Evolutionary conservation across 352 stramenopile genomes (phyloP).

Genomic region (Globisporangium echinulatum): DNA sequence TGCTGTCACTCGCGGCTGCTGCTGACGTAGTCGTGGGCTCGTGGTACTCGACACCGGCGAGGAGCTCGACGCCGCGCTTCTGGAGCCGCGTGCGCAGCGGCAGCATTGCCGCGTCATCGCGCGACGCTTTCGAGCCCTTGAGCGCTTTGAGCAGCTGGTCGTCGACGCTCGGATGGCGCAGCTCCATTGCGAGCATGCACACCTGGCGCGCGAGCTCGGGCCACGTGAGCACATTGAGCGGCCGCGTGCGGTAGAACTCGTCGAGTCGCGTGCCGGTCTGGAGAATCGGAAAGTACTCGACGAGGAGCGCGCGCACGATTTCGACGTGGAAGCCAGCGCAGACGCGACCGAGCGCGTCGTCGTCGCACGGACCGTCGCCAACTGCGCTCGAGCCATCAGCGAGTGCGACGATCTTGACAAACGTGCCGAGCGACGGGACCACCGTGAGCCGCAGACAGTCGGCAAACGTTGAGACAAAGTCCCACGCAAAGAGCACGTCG

Average conservation of each 20-base stretch:
- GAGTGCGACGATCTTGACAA: slow-evolving; percentile 45
- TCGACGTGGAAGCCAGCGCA: slow-evolving; percentile 49
- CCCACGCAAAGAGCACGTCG: slow-evolving; percentile 73
- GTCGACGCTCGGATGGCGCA: slow-evolving; percentile 58
- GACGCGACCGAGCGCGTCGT: slow-evolving; percentile 34
- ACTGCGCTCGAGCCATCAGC: slow-evolving; percentile 38
- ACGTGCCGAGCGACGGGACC: slow-evolving; percentile 43
- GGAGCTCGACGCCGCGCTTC: slow-evolving; percentile 35
- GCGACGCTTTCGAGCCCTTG: slow-evolving; percentile 66
- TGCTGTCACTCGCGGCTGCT: not conserved
- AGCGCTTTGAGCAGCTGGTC: slow-evolving; percentile 71
- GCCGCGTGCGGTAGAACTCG: slow-evolving; percentile 65
- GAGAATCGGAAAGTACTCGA: slow-evolving; percentile 62
- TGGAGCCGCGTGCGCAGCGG: slow-evolving; percentile 38
- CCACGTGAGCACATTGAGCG: slow-evolving; percentile 75
- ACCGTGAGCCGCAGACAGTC: slow-evolving; percentile 46
- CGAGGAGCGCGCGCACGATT: slow-evolving; percentile 41
- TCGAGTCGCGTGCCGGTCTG: slow-evolving; percentile 65
- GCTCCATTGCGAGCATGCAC: slow-evolving; percentile 66
- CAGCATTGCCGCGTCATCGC: slow-evolving; percentile 55
- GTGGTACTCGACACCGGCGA: slow-evolving; percentile 48
- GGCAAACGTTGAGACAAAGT: slow-evolving; percentile 69
- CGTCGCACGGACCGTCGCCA: slow-evolving; percentile 41
- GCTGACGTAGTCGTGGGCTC: slow-evolving; percentile 13
- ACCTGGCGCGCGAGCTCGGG: slow-evolving; percentile 73